Percentiles rank a stretch among this genome's conserved stretches.
phyloP scores from a whole-genome alignment of 1,139 yeast genomes.

The Candida albicans region DNA sequence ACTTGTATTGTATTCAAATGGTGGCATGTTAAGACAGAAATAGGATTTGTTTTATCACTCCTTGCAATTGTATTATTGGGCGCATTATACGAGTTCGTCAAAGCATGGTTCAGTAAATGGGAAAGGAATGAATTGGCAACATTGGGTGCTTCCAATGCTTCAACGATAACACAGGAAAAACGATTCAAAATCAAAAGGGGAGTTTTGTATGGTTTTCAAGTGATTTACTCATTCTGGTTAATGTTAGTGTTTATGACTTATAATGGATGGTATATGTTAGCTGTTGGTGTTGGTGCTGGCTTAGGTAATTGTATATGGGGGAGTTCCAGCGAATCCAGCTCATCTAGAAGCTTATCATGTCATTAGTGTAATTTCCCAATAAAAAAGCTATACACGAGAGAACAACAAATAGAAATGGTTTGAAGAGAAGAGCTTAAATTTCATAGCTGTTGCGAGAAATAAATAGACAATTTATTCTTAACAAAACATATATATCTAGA shows the following conservation, averaged over 20 bases:
- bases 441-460: too few species aligned
- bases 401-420: too few species aligned
- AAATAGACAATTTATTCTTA: too few species aligned
- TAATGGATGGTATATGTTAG: constrained; percentile 79
- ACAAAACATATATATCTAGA: too few species aligned
- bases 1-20: constrained; percentile 71
- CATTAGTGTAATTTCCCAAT: constrained; percentile 28
- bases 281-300: constrained; percentile 69
- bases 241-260: constrained; percentile 86
- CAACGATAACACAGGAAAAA: constrained; percentile 16
- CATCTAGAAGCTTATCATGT: constrained; percentile 46
- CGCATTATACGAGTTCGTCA: constrained; percentile 61
- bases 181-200: constrained; percentile 35
- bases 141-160: constrained; percentile 17
- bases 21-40: constrained; percentile 70
- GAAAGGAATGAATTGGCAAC: constrained; percentile 19
- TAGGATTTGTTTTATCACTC: constrained; percentile 54
- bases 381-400: not conserved
- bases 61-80: constrained; percentile 50
- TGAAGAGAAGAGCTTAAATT: too few species aligned
- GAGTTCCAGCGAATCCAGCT: constrained; percentile 14
- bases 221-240: constrained; percentile 72
- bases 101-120: constrained; percentile 38
- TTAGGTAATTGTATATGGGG: constrained; percentile 68
- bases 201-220: constrained; percentile 64